Base-by-base conservation (phyloP, 2,329 filamentous ascomycete species). In the Remersonia thermophila region DNA sequence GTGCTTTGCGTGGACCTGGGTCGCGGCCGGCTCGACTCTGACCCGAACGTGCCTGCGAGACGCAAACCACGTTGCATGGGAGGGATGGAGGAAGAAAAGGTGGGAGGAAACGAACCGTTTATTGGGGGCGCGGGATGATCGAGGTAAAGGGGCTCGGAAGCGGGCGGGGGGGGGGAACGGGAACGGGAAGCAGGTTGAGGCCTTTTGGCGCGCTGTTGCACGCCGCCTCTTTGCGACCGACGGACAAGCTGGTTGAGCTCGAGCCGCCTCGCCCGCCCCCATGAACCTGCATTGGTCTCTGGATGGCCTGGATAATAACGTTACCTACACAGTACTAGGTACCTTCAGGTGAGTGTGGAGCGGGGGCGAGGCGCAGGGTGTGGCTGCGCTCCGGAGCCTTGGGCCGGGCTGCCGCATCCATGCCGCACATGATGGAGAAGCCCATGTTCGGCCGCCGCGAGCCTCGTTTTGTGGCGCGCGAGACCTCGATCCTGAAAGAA, bases 311-410 rank as follows among this genome's bases (percentile, higher is more conserved):
- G n/a, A n/a, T n/a, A n/a, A n/a, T n/a, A n/a, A n/a, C n/a, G n/a
- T n/a, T n/a, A n/a, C n/a, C n/a, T n/a, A n/a, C n/a, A n/a, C n/a
- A n/a, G n/a, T n/a, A n/a, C n/a, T n/a, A n/a, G n/a, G n/a, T n/a
- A n/a, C n/a, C n/a, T n/a, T n/a, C n/a, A n/a, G n/a, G 29, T 6
- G 34, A 31, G 15, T 26, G 26, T 31, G 33, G 40, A 30, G 36
- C 30, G 43, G 38, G 43, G 40, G 32, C 33, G 45, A 47, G 45
- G 45, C 45, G 45, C 45, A 47, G 45, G n/a, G n/a, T 36, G 38
- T 39, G 42, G 45, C 45, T 47, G 45, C 42, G 44, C 32, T 42
- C 38, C 40, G 38, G 36, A 43, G 35, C 39, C 38, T 42, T 35
- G 27, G 15, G 9, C 8, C 13, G 16, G 27, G 30, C 32, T 29